Percentiles rank a stretch among this genome's conserved stretches.
Conservation (phyloP, 768 basidiomycete genomes). For the Phaffia tasmanica region DNA sequence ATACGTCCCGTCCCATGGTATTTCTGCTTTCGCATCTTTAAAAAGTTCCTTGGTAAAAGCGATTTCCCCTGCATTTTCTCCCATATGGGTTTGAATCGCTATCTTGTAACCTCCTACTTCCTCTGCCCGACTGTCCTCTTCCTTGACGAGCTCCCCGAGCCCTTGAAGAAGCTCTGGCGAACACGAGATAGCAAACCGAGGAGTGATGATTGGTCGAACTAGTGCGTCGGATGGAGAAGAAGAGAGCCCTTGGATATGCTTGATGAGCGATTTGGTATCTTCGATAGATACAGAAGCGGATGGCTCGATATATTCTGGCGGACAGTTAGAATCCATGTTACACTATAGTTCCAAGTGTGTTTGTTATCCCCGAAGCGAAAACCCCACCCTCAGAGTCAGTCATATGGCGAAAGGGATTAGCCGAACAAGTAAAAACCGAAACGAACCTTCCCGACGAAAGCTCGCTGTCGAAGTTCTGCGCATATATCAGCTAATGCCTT, state of each 20-base stretch:
- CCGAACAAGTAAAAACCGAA: background rate
- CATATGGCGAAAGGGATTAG: background rate
- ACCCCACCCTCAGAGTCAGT: background rate
- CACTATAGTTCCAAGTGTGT: slow-evolving; percentile 43
- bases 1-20: slow-evolving; percentile 20
- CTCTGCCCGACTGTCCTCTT: slow-evolving; percentile 28
- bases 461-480: slow-evolving; percentile 61
- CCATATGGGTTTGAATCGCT: slow-evolving; percentile 82
- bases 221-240: slow-evolving; percentile 40
- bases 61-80: slow-evolving; percentile 70
- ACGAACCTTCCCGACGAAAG: slow-evolving; percentile 64
- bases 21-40: background rate
- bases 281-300: slow-evolving; percentile 51
- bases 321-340: slow-evolving; percentile 71
- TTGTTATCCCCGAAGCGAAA: no score
- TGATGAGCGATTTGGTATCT: slow-evolving; percentile 55
- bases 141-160: slow-evolving; percentile 51
- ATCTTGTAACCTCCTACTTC: slow-evolving; percentile 47
- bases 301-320: slow-evolving; percentile 58
- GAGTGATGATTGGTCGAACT: slow-evolving; percentile 82
- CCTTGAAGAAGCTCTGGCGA: slow-evolving; percentile 53
- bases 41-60: slow-evolving; percentile 52
- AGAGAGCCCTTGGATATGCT: slow-evolving; percentile 52
- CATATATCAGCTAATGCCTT: slow-evolving; percentile 69
- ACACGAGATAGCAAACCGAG: slow-evolving; percentile 92